Conservation (phyloP, 108 stramenopile genomes). For the Parietichytrium sp. region DNA sequence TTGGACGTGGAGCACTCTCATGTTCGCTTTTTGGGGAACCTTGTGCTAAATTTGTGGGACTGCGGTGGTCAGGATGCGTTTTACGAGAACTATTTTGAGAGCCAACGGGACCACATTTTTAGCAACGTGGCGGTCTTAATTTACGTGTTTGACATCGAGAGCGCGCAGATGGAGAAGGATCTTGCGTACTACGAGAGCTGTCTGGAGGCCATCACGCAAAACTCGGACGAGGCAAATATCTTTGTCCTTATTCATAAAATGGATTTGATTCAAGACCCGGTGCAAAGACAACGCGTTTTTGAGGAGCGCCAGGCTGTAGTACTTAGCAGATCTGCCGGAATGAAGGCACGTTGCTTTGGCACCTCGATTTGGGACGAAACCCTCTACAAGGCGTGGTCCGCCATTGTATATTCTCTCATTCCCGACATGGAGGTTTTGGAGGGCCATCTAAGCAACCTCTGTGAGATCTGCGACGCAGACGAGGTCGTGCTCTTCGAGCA, state of each 20-base stretch:
- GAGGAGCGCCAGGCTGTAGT: conserved; percentile 77
- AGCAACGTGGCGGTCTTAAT: conserved; percentile 91
- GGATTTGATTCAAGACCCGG: conserved; percentile 84
- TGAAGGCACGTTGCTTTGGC: conserved; percentile 80
- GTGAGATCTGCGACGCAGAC: conserved; percentile 88
- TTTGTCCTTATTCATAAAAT: conserved; percentile 99
- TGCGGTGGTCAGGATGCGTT: conserved; percentile 96
- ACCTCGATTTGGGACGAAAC: conserved; percentile 99
- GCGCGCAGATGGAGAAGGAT: conserved; percentile 71
- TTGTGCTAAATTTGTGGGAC: conserved; percentile 98
- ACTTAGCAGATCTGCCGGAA: conserved; percentile 48
- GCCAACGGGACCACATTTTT: conserved; percentile 95
- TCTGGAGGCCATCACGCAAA: conserved; percentile 44
- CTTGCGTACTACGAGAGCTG: conserved; percentile 53
- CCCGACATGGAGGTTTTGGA: conserved; percentile 92
- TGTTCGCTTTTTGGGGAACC: conserved; percentile 94
- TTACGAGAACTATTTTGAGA: conserved; percentile 94
- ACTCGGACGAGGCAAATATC: conserved; percentile 75
- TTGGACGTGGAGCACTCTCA: conserved; percentile 95
- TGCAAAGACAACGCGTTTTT: conserved; percentile 77
- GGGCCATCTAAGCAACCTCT: conserved; percentile 84
- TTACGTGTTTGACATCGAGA: conserved; percentile 97
- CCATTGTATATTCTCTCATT: conserved; percentile 94
- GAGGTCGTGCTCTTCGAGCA: conserved; percentile 97
- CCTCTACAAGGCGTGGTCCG: conserved; percentile 86